phyloP scores from a whole-genome alignment of 306 rosid genomes.

The Inga leiocalycina region DNA sequence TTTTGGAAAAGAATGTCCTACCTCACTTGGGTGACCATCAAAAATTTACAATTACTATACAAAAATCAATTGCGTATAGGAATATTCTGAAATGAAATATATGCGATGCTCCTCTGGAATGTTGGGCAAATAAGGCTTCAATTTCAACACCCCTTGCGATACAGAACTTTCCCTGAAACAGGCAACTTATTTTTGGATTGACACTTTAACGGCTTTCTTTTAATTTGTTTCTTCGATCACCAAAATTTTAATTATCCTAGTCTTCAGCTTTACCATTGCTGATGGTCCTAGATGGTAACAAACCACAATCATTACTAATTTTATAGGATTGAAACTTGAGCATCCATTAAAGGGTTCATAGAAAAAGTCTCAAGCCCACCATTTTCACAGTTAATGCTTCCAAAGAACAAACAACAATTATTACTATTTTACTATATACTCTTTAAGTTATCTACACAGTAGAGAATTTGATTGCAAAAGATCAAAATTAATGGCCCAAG shows the following conservation, averaged over 20 bases:
- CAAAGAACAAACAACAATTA: background rate
- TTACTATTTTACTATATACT: no score
- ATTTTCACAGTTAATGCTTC: background rate
- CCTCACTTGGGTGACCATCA: background rate
- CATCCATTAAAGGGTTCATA: background rate
- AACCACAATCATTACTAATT: no score
- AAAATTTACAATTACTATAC: background rate
- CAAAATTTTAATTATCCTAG: background rate
- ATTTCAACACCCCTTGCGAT: background rate
- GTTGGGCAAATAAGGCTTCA: background rate
- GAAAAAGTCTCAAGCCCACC: background rate
- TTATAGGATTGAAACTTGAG: no score
- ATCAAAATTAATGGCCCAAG: no score
- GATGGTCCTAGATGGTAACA: background rate
- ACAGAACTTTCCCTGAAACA: background rate
- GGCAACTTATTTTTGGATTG: background rate
- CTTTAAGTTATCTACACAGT: no score
- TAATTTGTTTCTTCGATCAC: background rate
- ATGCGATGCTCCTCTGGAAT: background rate
- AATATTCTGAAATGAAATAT: background rate
- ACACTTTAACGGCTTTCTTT: background rate
- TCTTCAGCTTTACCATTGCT: background rate
- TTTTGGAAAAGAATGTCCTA: background rate
- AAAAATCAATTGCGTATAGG: background rate
- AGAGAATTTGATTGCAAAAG: no score